These are phyloP conservation scores for Calocera cornea DNA, from an alignment of 768 basidiomycete species.

Conservation along the genomic window DNA sequence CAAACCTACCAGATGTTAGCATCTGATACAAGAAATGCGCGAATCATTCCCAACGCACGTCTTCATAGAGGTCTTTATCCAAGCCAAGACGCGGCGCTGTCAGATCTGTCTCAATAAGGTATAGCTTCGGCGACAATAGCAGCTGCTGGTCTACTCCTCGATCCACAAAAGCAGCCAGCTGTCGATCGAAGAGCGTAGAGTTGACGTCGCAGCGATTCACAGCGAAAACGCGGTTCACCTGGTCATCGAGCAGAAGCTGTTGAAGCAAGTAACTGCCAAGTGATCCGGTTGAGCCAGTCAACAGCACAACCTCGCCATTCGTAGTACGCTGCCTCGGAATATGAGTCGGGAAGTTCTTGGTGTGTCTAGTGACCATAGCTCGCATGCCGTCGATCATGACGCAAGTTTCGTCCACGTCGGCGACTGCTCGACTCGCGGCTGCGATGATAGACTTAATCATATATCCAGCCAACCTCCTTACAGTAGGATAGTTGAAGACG, in stretches of 20 bases:
- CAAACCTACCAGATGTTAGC: neutral
- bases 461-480: conserved; percentile 20
- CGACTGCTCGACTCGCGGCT: conserved; percentile 4
- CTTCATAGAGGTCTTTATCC: conserved; percentile 14
- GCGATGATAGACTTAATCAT: conserved; percentile 14
- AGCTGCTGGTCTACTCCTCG: neutral
- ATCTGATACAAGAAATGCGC: no score
- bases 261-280: neutral
- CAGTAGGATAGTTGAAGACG: conserved; percentile 32
- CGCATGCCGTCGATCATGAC: conserved; percentile 20
- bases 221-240: neutral
- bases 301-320: neutral
- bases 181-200: neutral
- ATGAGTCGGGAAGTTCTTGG: conserved; percentile 13
- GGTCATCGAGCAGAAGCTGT: neutral
- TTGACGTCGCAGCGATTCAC: neutral
- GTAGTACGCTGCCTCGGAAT: neutral
- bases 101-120: neutral
- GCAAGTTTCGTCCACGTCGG: conserved; percentile 7
- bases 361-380: conserved; percentile 33
- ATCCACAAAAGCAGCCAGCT: neutral
- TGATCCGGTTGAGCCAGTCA: neutral
- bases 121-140: neutral
- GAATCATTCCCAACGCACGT: no score
- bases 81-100: conserved; percentile 10